Evolutionary conservation across 768 basidiomycete species (phyloP).

Genomic region (Boletus vinaceobasis): DNA sequence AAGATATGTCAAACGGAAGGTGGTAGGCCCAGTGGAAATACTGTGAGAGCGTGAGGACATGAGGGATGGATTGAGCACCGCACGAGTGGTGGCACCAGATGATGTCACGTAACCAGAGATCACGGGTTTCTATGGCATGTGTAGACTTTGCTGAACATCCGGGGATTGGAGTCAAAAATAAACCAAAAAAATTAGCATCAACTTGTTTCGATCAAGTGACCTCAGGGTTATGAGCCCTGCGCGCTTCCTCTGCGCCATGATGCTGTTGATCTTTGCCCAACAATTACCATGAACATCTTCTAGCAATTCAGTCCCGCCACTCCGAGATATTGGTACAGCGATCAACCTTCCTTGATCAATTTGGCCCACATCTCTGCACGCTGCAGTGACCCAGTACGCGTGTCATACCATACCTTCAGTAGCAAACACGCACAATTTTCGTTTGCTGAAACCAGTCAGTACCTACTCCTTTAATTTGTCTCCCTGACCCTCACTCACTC

Average conservation of each 20-base stretch:
- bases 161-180: not conserved
- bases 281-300: no score
- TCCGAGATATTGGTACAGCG: not conserved
- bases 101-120: no score
- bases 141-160: no score
- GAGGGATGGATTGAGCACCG: not conserved
- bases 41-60: no score
- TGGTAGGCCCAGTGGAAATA: no score
- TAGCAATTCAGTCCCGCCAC: not conserved
- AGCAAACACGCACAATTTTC: not conserved
- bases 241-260: slow-evolving; percentile 49
- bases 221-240: slow-evolving; percentile 50
- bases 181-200: slow-evolving; percentile 28
- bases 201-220: slow-evolving; percentile 49
- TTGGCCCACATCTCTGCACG: not conserved
- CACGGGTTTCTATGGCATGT: no score
- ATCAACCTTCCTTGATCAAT: not conserved
- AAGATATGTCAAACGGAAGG: no score
- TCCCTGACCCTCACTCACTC: not conserved
- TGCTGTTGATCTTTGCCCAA: slow-evolving; percentile 21
- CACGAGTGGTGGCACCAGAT: no score
- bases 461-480: not conserved
- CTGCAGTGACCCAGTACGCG: not conserved
- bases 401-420: not conserved
- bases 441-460: not conserved